phyloP scores from a whole-genome alignment of 768 basidiomycete species.

The Dioszegia crocea region DNA sequence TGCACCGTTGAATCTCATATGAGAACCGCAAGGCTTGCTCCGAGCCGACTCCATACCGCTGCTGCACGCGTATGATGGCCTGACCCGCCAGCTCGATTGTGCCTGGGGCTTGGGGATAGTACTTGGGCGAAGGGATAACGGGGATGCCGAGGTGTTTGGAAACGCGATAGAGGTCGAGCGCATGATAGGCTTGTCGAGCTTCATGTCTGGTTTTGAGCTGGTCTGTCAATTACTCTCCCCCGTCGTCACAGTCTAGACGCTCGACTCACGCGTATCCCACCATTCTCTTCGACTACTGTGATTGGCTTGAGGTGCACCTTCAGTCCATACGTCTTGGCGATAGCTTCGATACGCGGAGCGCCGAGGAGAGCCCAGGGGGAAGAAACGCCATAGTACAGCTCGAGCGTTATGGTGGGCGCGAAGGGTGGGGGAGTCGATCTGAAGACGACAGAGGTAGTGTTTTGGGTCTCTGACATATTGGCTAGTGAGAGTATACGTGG shows the following conservation, averaged over 20 bases:
- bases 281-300: slow-evolving; percentile 32
- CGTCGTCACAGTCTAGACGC: background rate
- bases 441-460: background rate
- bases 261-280: slow-evolving; percentile 29
- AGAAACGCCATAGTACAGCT: slow-evolving; percentile 33
- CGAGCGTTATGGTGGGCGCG: slow-evolving; percentile 19
- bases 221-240: background rate
- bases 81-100: slow-evolving; percentile 26
- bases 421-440: slow-evolving; percentile 13
- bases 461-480: background rate
- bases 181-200: slow-evolving; percentile 36
- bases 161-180: slow-evolving; percentile 29
- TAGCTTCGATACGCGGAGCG: slow-evolving; percentile 21
- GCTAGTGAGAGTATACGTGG: background rate
- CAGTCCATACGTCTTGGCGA: slow-evolving; percentile 22
- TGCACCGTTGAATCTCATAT: slow-evolving; percentile 29
- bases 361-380: slow-evolving; percentile 39
- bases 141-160: slow-evolving; percentile 16
- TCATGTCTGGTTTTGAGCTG: slow-evolving; percentile 32
- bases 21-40: slow-evolving; percentile 16
- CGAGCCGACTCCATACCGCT: slow-evolving; percentile 23
- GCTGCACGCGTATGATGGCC: slow-evolving; percentile 34
- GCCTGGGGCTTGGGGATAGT: slow-evolving; percentile 26
- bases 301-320: slow-evolving; percentile 35
- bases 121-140: slow-evolving; percentile 23